Percentiles rank a stretch among this genome's conserved stretches.
These are phyloP conservation scores for Debaryomyces singareniensis DNA, from an alignment of 1,139 yeast genomes.

Conservation along the genomic window DNA sequence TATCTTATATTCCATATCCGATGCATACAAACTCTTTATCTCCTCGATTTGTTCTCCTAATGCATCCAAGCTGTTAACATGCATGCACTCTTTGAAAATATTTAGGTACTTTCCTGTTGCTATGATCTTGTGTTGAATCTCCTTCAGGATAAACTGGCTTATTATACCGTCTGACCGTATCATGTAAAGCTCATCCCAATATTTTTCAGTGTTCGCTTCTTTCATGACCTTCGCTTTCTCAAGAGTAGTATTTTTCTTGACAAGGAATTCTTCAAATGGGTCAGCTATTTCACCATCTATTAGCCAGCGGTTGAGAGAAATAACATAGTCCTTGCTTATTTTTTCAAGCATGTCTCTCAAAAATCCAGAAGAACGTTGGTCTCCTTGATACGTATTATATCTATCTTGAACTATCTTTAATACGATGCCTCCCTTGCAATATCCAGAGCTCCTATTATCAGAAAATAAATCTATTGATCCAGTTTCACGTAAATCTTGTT, in stretches of 20 bases:
- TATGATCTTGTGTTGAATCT: constrained; percentile 58
- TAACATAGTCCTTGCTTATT: constrained; percentile 59
- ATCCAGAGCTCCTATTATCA: constrained; percentile 47
- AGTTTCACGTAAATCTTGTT: constrained; percentile 33
- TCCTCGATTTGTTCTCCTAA: constrained; percentile 23
- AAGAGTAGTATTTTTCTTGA: constrained; percentile 41
- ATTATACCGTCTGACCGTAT: constrained; percentile 73
- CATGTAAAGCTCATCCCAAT: constrained; percentile 83
- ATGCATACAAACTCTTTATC: constrained; percentile 45
- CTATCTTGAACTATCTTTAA: constrained; percentile 56
- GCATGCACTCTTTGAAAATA: constrained; percentile 57
- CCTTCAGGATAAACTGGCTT: constrained; percentile 51
- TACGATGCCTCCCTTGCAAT: constrained; percentile 66
- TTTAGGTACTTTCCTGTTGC: constrained; percentile 83
- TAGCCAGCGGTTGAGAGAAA: constrained; percentile 74
- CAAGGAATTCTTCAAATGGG: constrained; percentile 77
- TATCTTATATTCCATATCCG: constrained; percentile 52
- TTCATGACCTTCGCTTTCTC: constrained; percentile 26
- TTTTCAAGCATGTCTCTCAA: constrained; percentile 47
- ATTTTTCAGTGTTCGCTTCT: constrained; percentile 57
- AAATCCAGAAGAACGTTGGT: constrained; percentile 48
- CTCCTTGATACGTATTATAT: constrained; percentile 60
- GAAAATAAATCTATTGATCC: constrained; percentile 42
- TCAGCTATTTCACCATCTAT: constrained; percentile 70
- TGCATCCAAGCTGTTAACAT: constrained; percentile 27